A percentile compares a stretch with the other conserved stretches of the same genome.
Evolutionary conservation across 1,139 yeast genomes (phyloP).

Genomic region (Wickerhamomyces sp.): DNA sequence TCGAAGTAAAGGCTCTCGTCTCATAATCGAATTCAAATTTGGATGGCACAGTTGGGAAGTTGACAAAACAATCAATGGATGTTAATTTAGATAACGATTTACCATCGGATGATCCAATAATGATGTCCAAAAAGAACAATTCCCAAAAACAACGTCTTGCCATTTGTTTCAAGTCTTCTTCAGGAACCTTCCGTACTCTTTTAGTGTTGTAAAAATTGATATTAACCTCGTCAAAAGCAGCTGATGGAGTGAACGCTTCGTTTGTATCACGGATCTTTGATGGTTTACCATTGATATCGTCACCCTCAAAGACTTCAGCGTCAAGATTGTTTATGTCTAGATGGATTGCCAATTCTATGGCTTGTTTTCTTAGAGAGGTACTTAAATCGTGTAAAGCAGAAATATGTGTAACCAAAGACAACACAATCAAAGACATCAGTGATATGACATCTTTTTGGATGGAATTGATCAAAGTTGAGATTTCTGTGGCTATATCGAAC

Average conservation of each 20-base stretch:
- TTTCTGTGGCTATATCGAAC: constrained; percentile 30
- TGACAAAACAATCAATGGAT: constrained; percentile 27
- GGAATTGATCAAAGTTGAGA: constrained; percentile 32
- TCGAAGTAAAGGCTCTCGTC: constrained; percentile 42
- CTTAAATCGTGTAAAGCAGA: constrained; percentile 43
- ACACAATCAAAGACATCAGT: constrained; percentile 35
- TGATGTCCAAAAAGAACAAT: constrained; percentile 41
- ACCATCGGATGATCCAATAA: constrained; percentile 50
- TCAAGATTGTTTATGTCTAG: constrained; percentile 35
- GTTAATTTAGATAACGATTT: constrained; percentile 37
- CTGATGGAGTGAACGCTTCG: constrained; percentile 12
- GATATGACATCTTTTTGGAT: constrained; percentile 35
- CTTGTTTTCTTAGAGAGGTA: constrained; percentile 33
- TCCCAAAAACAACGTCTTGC: constrained; percentile 46
- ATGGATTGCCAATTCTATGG: constrained; percentile 32
- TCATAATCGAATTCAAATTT: constrained; percentile 38
- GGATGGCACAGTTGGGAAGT: constrained; percentile 34
- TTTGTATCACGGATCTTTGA: constrained; percentile 1
- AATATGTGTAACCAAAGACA: constrained; percentile 40
- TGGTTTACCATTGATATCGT: constrained; percentile 21
- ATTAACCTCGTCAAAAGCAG: constrained; percentile 17
- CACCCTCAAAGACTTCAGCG: constrained; percentile 12
- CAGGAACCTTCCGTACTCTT: constrained; percentile 26
- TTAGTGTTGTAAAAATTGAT: constrained; percentile 22
- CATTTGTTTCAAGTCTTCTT: constrained; percentile 26